These are phyloP conservation scores for Eucalyptus marginata DNA, from an alignment of 345 rosid species.

Conservation along the genomic window DNA sequence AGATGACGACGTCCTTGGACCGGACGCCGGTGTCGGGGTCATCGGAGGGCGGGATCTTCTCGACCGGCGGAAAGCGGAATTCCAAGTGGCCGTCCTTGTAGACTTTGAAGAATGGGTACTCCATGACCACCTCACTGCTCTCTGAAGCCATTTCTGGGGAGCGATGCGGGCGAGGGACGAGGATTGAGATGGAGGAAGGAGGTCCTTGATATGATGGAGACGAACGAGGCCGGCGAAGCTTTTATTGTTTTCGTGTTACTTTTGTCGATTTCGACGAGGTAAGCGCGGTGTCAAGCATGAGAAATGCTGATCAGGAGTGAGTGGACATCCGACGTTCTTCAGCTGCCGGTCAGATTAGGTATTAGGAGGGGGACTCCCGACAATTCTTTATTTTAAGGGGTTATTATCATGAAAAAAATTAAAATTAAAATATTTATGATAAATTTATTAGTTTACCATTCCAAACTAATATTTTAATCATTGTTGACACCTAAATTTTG, in stretches of 20 bases:
- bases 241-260: neutral
- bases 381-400: neutral
- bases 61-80: neutral
- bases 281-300: neutral
- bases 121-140: slow-evolving; percentile 1
- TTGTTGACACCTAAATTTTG: too few relatives aligned
- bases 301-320: neutral
- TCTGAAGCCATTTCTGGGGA: neutral
- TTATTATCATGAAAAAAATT: neutral
- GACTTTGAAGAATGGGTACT: slow-evolving; percentile 23
- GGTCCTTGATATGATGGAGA: neutral
- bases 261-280: neutral
- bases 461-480: too few relatives aligned
- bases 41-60: neutral
- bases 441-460: too few relatives aligned
- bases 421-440: too few relatives aligned
- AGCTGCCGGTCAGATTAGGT: accelerated
- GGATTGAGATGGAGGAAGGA: neutral
- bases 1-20: slow-evolving; percentile 15
- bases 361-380: accelerated
- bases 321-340: neutral
- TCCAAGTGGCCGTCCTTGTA: slow-evolving; percentile 9
- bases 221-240: neutral
- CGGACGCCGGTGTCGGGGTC: slow-evolving; percentile 14
- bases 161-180: neutral